phyloP scores from a whole-genome alignment of 345 rosid genomes.

The Eucalyptus regnans region DNA sequence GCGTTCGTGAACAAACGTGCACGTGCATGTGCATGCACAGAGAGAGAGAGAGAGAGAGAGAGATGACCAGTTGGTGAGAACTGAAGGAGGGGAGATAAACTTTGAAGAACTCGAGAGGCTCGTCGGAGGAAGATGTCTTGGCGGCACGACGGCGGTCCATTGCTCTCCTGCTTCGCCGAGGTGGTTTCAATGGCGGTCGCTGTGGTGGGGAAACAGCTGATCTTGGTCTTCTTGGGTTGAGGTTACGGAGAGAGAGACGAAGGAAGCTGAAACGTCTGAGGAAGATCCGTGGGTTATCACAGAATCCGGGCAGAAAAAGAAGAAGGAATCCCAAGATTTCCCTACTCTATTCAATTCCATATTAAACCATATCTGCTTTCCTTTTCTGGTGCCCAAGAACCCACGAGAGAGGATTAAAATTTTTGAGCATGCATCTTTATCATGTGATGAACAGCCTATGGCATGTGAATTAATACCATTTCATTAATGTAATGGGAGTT shows the following conservation, averaged over 20 bases:
- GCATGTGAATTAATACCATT: neutral
- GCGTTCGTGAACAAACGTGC: neutral
- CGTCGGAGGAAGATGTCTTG: neutral
- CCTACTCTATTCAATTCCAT: neutral
- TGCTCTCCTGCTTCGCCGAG: neutral
- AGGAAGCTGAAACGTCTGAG: neutral
- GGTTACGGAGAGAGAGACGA: neutral
- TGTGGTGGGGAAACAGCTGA: neutral
- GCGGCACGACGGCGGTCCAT: neutral
- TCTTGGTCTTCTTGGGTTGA: neutral
- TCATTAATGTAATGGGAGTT: neutral
- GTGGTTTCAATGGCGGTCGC: neutral
- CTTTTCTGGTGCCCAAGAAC: neutral
- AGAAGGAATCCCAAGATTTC: neutral
- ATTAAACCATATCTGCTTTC: neutral
- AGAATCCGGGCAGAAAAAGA: neutral
- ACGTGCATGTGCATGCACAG: neutral
- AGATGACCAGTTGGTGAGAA: neutral
- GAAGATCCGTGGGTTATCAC: neutral
- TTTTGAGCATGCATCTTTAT: neutral
- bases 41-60: neutral
- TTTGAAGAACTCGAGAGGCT: neutral
- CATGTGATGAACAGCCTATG: neutral
- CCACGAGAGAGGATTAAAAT: neutral
- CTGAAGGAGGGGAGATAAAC: neutral